These are phyloP conservation scores for Rubroshorea leprosula DNA, from an alignment of 345 rosid genomes.

Conservation along the genomic window DNA sequence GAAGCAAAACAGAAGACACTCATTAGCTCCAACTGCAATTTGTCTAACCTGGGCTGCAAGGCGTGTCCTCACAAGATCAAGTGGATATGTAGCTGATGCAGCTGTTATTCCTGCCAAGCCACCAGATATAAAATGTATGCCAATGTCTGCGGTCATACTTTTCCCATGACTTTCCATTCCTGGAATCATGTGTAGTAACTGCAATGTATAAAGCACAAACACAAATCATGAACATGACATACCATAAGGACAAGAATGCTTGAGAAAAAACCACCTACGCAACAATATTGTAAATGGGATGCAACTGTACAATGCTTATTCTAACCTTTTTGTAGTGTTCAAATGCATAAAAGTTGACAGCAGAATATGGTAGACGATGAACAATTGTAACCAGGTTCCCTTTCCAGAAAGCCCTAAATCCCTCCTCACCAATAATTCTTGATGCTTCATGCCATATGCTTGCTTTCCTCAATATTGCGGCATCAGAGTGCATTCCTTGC, in stretches of 20 bases:
- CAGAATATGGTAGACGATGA: conserved; percentile 88
- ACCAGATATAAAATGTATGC: conserved; percentile 75
- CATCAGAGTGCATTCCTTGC: conserved; percentile 91
- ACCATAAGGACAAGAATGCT: neutral
- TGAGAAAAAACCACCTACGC: neutral
- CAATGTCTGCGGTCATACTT: conserved; percentile 45
- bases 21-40: neutral
- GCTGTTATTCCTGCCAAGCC: conserved; percentile 97
- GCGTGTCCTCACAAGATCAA: conserved; percentile 97
- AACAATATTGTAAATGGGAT: conserved; percentile 4
- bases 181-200: conserved; percentile 53
- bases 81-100: conserved; percentile 89
- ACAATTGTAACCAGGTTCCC: conserved; percentile 94
- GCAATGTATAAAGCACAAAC: conserved; percentile 16
- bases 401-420: conserved; percentile 89
- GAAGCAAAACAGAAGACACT: conserved; percentile 8
- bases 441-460: conserved; percentile 85
- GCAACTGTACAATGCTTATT: neutral
- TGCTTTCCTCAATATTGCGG: conserved; percentile 53
- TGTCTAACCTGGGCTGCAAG: conserved; percentile 85
- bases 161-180: conserved; percentile 42
- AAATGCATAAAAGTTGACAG: conserved; percentile 81
- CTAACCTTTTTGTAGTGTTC: conserved; percentile 78
- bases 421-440: conserved; percentile 74
- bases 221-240: too few species aligned